Conservation (phyloP, 2,329 filamentous ascomycete genomes). For the Lachnellula subtilissima region DNA sequence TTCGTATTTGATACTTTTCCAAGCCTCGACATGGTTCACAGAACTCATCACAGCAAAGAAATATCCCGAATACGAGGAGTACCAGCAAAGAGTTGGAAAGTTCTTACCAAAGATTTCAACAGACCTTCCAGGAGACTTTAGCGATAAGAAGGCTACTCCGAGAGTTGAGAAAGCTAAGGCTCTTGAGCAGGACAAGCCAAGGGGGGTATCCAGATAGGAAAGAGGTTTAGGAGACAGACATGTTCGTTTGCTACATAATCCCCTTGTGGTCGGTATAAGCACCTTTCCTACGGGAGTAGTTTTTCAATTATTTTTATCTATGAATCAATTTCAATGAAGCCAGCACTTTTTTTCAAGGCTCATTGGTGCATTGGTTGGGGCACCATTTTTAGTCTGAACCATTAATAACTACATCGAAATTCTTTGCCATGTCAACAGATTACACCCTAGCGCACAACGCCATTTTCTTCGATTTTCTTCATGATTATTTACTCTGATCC, state of each 20-base stretch:
- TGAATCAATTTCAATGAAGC: too few species aligned
- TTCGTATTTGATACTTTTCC: conserved; percentile 74
- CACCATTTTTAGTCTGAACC: too few species aligned
- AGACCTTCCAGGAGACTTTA: conserved; percentile 25
- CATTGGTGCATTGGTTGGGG: too few species aligned
- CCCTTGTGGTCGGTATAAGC: too few species aligned
- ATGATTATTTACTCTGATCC: too few species aligned
- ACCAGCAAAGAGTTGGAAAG: conserved; percentile 76
- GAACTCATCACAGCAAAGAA: conserved; percentile 76
- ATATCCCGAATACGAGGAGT: conserved; percentile 82
- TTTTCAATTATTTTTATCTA: too few species aligned
- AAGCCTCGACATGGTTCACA: conserved; percentile 82
- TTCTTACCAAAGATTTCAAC: conserved; percentile 59
- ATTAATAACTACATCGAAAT: too few species aligned
- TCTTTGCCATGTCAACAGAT: too few species aligned
- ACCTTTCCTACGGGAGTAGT: too few species aligned
- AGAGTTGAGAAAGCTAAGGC: conserved; percentile 12
- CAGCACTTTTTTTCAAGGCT: too few species aligned
- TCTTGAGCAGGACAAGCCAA: background rate
- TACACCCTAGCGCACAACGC: too few species aligned
- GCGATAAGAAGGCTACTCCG: conserved; percentile 21
- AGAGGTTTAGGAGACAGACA: background rate
- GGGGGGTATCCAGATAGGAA: background rate
- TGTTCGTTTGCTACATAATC: background rate
- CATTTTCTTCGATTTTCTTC: too few species aligned